Percentiles rank a stretch among this genome's conserved stretches.
Evolutionary conservation across 1,139 yeast species (phyloP).

Genomic region (Blastobotrys ciferrii): DNA sequence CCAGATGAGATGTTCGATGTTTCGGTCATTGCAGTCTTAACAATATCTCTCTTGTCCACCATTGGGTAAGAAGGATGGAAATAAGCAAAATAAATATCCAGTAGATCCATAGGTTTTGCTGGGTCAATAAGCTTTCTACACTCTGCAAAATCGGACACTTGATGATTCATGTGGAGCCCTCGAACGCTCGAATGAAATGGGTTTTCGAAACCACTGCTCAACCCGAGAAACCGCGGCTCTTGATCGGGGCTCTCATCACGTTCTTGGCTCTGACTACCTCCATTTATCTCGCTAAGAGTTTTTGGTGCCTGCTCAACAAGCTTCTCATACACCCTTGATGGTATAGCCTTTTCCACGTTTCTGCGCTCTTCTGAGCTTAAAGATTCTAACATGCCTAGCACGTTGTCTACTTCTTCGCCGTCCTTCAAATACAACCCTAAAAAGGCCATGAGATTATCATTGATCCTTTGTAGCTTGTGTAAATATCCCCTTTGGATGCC

Average conservation of each 20-base stretch:
- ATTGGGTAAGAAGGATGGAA: slow-evolving; percentile 6
- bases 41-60: background rate
- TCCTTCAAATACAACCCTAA: slow-evolving; percentile 10
- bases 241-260: too few species aligned
- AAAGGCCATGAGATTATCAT: slow-evolving; percentile 11
- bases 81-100: slow-evolving; percentile 10
- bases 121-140: background rate
- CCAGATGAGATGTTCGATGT: background rate
- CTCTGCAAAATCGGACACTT: slow-evolving; percentile 1
- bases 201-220: slow-evolving; percentile 4
- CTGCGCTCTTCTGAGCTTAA: too few species aligned
- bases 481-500: slow-evolving; percentile 15
- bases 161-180: slow-evolving; percentile 1
- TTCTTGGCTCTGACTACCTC: too few species aligned
- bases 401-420: too few species aligned
- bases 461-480: slow-evolving; percentile 14
- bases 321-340: too few species aligned
- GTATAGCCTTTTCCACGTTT: too few species aligned
- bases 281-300: too few species aligned
- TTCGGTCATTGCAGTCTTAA: slow-evolving; percentile 10
- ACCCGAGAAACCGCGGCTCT: slow-evolving; percentile 2
- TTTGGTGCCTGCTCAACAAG: too few species aligned
- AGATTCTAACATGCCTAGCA: too few species aligned
- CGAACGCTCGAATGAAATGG: background rate
- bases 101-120: slow-evolving; percentile 2